Base-by-base conservation (phyloP, 2,329 filamentous ascomycete genomes). In the Neofusicoccum cordaticola region DNA sequence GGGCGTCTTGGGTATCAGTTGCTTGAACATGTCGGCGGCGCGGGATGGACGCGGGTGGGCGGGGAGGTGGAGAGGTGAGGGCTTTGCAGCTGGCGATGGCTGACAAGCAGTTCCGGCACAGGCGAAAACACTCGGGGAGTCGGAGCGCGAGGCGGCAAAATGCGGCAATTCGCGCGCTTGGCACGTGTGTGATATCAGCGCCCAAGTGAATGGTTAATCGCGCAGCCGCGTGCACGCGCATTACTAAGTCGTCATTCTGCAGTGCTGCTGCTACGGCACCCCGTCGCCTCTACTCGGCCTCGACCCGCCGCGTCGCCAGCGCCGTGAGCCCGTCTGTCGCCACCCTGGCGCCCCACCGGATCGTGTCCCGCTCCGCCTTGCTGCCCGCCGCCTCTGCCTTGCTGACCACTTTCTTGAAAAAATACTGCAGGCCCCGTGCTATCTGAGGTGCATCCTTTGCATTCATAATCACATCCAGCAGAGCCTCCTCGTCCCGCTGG, bases 401-500 rank as follows among this genome's bases (percentile, higher is more conserved):
- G 4, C 85, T 82, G 15, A 97, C 84, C 50, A 90, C 85, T 74
- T 90, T 93, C 72, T 87, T 86, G 61, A 98, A 72, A 73, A 97
- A 95, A 76, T 89, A 96, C 67, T 90, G 88, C 68, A 97, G 72
- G 0, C 91, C 91, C 64, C 86, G 86, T 4, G 89, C 86, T 67
- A 97, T 84, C 65, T 89, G 85, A 0, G 88, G 86, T 2, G 86
- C 83, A 39, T 87, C 86, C 65, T 85, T 85, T 0, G 86, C 85
- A 11, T 85, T 85, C 17, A 84, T 79, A 73, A 97, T 91, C 1
- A 92, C 79, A 56, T 87, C 87, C 67, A 85, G 80, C 34, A 96
- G 78, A 1, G 81, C 80, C 62, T 82, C 81, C 65, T 88, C 85
- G 67, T 88, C 83, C 66, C 82, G 34, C 12, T 42, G 81, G 1